Percentiles rank a stretch among this genome's conserved stretches.
Evolutionary conservation across 164 flowering plant genomes (phyloP).

Genomic region (Liquidambar formosana): DNA sequence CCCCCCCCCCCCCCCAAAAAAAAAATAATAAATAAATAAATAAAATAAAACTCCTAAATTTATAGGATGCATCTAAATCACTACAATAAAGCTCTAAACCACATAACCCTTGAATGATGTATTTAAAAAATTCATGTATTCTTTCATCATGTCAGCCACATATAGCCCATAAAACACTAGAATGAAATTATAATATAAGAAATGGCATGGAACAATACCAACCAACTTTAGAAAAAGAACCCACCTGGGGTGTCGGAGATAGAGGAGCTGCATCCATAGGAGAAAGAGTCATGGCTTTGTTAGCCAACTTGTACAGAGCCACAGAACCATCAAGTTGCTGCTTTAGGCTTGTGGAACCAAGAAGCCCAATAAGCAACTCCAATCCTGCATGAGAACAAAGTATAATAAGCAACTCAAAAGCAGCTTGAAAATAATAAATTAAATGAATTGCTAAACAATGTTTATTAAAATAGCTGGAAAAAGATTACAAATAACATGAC

Average conservation of each 20-base stretch:
- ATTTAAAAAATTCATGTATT: background rate
- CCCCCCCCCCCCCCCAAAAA: no score
- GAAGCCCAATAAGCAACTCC: constrained; percentile 82
- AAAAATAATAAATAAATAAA: no score
- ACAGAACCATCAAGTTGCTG: constrained; percentile 87
- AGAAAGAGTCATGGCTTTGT: constrained; percentile 74
- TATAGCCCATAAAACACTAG: background rate
- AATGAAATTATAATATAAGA: background rate
- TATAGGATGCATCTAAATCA: no score
- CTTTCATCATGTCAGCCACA: no score
- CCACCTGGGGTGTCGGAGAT: constrained; percentile 89
- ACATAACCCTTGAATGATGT: no score
- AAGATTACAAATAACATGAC: constrained; percentile 3
- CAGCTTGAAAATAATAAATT: background rate
- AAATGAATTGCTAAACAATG: background rate
- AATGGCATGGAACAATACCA: background rate
- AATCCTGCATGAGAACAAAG: constrained; percentile 48
- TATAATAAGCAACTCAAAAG: background rate
- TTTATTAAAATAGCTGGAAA: background rate
- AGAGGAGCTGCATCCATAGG: constrained; percentile 96
- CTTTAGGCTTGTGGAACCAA: constrained; percentile 61
- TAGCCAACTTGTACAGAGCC: constrained; percentile 78
- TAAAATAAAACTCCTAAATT: no score
- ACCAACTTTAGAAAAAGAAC: constrained; percentile 6
- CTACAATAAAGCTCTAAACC: no score